Evolutionary conservation across 2,329 filamentous ascomycete species (phyloP), one percentile per base, ranked within the genome.

Genomic region (Botryotinia narcissicola): DNA sequence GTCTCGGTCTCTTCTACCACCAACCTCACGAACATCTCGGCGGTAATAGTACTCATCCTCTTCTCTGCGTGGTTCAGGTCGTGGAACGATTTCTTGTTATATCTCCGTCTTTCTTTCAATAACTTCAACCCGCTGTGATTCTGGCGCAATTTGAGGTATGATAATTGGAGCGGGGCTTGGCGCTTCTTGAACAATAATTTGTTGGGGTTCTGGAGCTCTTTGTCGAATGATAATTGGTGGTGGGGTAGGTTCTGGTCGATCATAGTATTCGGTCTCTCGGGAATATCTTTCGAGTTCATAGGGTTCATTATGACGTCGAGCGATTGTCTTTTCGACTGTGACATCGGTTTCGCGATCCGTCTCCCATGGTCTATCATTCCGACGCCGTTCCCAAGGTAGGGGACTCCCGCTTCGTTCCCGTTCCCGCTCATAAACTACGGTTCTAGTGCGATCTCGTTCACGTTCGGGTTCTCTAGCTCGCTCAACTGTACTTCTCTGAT

Each of bases 231-330:
- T 83, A 74, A 90, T 85, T 8, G 87, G 87, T 3, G 84, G 80
- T 6, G 84, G 84, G 16, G 84, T 81, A 20, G 86, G 86, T 35
- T 87, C 84, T 40, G 84, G 83, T 4, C 86, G 85, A 62, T 86
- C 83, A 78, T 87, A 91, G 80, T 90, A 91, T 76, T 91, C 89
- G 3, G 87, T 88, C 79, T 91, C 89, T 80, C 86, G 87, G 78
- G 86, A 86, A 78, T 89, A 89, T 79, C 85, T 85, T 79, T 91
- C 89, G 60, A 90, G 78, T 29, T 90, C 87, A 73, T 78, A 79
- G 22, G 79, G 79, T 54, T 80, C 79, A 22, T 80, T 78, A n/a
- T 77, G 76, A 37, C 76, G 77, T 63, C 79, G 75, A 68, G 51
- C 73, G 73, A 71, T 75, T 68, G 59, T 67, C 57, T 75, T 77